These are phyloP conservation scores for Circinella umbellata DNA, from an alignment of 371 early-diverging fungal species.

Conservation along the genomic window DNA sequence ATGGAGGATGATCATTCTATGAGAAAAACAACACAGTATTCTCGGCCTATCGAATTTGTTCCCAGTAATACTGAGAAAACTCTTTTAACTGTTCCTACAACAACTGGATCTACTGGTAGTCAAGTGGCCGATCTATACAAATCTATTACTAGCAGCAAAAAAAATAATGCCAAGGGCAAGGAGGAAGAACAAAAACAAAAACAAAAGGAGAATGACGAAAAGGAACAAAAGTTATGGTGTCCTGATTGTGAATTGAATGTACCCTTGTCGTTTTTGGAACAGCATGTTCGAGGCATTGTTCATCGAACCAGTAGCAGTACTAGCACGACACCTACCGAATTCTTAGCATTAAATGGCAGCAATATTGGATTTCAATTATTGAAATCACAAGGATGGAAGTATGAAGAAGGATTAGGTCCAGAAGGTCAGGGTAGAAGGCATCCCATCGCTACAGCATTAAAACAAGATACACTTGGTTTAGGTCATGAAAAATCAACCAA, in stretches of 20 bases:
- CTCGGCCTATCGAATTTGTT: conserved; percentile 8
- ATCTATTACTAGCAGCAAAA: conserved; percentile 6
- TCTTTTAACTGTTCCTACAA: not conserved
- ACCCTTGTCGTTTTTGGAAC: conserved; percentile 15
- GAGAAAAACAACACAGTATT: conserved; percentile 4
- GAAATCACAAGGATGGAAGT: conserved; percentile 57
- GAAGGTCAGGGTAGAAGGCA: conserved; percentile 49
- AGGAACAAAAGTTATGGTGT: conserved; percentile 24
- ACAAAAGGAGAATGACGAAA: not conserved
- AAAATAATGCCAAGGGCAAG: not conserved
- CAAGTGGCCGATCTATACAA: conserved; percentile 19
- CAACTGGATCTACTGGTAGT: conserved; percentile 12
- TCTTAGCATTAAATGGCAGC: conserved; percentile 26
- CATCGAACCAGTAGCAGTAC: conserved; percentile 31
- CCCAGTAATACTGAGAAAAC: not conserved
- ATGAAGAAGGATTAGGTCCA: conserved; percentile 57
- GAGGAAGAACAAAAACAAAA: conserved; percentile 5
- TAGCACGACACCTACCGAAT: conserved; percentile 18
- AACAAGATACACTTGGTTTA: conserved; percentile 53
- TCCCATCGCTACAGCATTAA: conserved; percentile 53
- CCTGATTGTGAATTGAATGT: conserved; percentile 30
- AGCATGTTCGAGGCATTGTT: conserved; percentile 37
- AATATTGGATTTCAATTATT: conserved; percentile 57
- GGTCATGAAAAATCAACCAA: conserved; percentile 33
- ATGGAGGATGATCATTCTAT: not conserved